Base-by-base conservation (phyloP, 2,329 filamentous ascomycete genomes). In the Catunica adiposa region DNA sequence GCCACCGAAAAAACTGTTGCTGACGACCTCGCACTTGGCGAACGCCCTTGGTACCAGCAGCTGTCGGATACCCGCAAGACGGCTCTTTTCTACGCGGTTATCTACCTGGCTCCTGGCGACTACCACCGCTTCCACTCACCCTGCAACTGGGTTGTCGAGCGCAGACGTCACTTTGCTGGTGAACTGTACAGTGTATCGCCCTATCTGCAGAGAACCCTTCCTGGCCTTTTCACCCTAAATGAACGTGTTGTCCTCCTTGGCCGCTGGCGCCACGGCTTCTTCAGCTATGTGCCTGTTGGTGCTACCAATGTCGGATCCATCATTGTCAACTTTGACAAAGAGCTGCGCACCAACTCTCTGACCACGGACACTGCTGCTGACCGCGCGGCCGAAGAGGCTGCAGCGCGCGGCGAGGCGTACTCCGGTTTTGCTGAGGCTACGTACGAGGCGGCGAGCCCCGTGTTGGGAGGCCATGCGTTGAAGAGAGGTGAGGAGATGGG, bases 121-220 rank as follows among this genome's bases (percentile, higher is more conserved):
- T 98, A 98, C 71, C 92, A 98, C 71, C 86, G 90, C 61, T 98
- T 97, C 73, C 94, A 98, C 72, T 94, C 87, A 1, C 92, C 92
- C 0, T 83, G 88, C 1, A 85, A 87, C 62, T 98, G 92, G 92
- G 89, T 98, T 15, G 92, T 92, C 34, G 86, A 96, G 69, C 83
- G 83, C 61, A 82, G 94, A 46, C 86, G 92, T n/a, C 92, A 98
- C 71, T 98, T 98, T 66, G 89, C 92, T 0, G 92, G 92, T 57
- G 94, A 98, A 69, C 76, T 98, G 7, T 98, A 86, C 73, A 90
- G 84, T 55, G 92, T 98, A 3, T 94, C 88, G 0, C 92, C 92
- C 0, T 98, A 96, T 68, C 78, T 98, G 11, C 89, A 96, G 67
- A 84, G 87, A 61, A 94, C 86, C 0, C 76, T 98, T 0, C 92